phyloP scores from a whole-genome alignment of 2,329 filamentous ascomycete genomes.

The Aspergillus tubingensis region DNA sequence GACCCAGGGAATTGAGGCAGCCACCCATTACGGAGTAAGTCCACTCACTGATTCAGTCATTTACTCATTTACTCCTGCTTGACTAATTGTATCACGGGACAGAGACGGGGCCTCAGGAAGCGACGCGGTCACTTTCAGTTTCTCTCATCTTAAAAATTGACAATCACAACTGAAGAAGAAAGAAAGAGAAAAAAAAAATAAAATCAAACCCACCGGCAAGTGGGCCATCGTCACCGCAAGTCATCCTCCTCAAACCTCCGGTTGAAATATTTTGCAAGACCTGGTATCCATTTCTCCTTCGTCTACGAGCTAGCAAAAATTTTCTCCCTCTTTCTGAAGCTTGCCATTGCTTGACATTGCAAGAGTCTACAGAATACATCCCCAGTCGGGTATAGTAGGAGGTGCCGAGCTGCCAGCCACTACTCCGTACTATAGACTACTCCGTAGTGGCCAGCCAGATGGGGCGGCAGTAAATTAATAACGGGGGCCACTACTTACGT shows the following conservation, averaged over 20 bases:
- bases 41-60: no score
- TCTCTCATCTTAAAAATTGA: background rate
- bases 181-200: no score
- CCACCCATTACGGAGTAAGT: no score
- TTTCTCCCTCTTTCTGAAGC: background rate
- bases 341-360: background rate
- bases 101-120: background rate
- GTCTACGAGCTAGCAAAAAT: background rate
- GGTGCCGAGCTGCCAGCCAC: background rate
- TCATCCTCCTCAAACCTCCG: background rate
- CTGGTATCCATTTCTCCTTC: background rate
- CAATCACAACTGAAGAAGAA: background rate
- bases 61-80: no score
- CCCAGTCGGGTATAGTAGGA: background rate
- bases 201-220: background rate
- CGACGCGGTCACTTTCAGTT: background rate
- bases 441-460: background rate
- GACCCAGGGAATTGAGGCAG: background rate
- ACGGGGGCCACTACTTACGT: background rate
- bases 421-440: background rate
- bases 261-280: background rate
- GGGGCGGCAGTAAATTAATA: background rate
- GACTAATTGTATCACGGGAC: background rate
- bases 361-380: no score
- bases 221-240: constrained; percentile 5